phyloP scores from a whole-genome alignment of 2,329 filamentous ascomycete species.

The Diaporthe longicolla region DNA sequence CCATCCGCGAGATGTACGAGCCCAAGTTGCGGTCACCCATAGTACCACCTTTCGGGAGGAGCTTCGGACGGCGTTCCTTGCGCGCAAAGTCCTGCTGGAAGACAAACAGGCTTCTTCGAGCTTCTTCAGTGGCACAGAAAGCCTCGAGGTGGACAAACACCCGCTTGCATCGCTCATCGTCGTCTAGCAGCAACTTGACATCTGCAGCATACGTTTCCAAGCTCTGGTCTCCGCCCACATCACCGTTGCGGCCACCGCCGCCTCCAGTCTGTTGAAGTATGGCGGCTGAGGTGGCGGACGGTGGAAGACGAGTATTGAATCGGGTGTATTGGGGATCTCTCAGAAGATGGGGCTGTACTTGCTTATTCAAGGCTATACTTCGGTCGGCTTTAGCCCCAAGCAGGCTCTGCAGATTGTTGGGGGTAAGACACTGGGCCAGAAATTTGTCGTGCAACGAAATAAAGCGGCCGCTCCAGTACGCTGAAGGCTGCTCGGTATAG shows the following conservation, averaged over 20 bases:
- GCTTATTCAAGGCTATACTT: conserved; percentile 14
- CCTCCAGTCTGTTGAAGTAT: conserved; percentile 46
- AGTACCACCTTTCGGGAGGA: conserved; percentile 57
- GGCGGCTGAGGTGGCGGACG: conserved; percentile 32
- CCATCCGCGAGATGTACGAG: conserved; percentile 39
- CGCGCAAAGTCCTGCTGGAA: conserved; percentile 67
- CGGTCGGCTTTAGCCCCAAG: conserved; percentile 42
- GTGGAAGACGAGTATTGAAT: conserved; percentile 42
- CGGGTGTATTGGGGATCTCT: conserved; percentile 42
- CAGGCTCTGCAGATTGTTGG: conserved; percentile 45
- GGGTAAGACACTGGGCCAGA: conserved; percentile 56
- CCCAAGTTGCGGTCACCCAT: conserved; percentile 47
- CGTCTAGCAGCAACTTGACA: conserved; percentile 49
- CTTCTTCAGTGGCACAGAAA: conserved; percentile 63
- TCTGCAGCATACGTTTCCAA: conserved; percentile 25
- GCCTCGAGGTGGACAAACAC: conserved; percentile 63
- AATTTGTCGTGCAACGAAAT: conserved; percentile 69
- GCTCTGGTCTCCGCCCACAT: not conserved
- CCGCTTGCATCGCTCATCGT: conserved; percentile 59
- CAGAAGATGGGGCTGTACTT: conserved; percentile 20
- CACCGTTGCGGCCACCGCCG: conserved; percentile 38
- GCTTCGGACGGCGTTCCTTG: conserved; percentile 51
- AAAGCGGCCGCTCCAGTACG: conserved; percentile 76
- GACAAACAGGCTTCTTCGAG: conserved; percentile 60
- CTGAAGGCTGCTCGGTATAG: conserved; percentile 59